These are phyloP conservation scores for Draba incana DNA, from an alignment of 345 rosid genomes.

Conservation along the genomic window DNA sequence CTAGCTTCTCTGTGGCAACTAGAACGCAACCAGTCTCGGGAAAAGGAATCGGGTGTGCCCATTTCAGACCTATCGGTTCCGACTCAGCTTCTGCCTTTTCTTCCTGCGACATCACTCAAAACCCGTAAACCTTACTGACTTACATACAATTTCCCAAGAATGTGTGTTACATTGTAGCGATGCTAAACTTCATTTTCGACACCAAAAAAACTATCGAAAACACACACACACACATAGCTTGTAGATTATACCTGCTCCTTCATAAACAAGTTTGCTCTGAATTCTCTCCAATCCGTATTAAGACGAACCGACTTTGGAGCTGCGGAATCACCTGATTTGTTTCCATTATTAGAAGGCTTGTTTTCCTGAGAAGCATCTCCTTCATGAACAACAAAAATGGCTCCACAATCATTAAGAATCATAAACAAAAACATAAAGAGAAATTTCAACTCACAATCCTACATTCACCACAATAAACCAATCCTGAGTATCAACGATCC, in stretches of 20 bases:
- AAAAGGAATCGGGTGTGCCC: slow-evolving; percentile 94
- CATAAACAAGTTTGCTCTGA: slow-evolving; percentile 75
- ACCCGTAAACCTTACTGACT: neutral
- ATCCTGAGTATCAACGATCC: neutral
- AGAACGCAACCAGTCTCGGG: slow-evolving; percentile 96
- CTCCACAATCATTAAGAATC: slow-evolving; percentile 29
- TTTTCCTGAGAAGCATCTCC: slow-evolving; percentile 65
- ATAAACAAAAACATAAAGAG: neutral
- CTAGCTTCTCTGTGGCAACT: slow-evolving; percentile 94
- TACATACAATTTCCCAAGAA: slow-evolving; percentile 2
- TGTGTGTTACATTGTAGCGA: neutral
- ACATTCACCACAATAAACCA: neutral
- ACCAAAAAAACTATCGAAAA: neutral
- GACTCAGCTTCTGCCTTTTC: slow-evolving; percentile 58
- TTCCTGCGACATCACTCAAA: slow-evolving; percentile 32
- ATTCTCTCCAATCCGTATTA: slow-evolving; percentile 83
- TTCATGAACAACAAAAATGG: slow-evolving; percentile 45
- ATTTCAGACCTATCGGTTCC: slow-evolving; percentile 60
- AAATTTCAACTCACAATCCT: neutral
- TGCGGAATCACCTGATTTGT: slow-evolving; percentile 56
- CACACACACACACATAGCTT: neutral
- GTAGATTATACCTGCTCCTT: slow-evolving; percentile 66
- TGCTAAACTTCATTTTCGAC: slow-evolving; percentile 12
- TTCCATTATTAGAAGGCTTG: slow-evolving; percentile 57
- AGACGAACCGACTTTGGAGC: slow-evolving; percentile 56